A percentile compares a stretch with the other conserved stretches of the same genome.
Evolutionary conservation across 495 filamentous ascomycete species (phyloP).

Genomic region (Hyphodiscus hymeniophilus): DNA sequence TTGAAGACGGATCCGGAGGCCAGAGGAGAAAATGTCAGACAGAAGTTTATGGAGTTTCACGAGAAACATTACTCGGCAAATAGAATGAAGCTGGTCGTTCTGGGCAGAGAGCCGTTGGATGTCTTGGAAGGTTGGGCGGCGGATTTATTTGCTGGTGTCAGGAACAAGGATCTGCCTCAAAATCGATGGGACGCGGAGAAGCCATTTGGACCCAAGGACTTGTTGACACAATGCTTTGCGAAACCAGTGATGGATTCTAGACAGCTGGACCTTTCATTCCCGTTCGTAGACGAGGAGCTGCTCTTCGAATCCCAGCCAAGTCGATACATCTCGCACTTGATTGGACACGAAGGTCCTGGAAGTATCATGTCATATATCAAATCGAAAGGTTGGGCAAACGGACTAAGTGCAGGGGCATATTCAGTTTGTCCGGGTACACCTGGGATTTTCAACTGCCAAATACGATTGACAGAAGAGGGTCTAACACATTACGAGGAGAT

Average conservation of each 20-base stretch:
- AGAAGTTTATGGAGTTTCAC: constrained; percentile 93
- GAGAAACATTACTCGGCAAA: constrained; percentile 67
- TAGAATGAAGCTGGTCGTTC: constrained; percentile 86
- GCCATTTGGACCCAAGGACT: constrained; percentile 56
- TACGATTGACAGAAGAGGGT: constrained; percentile 77
- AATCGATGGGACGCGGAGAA: constrained; percentile 73
- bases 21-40: constrained; percentile 76
- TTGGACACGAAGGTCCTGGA: constrained; percentile 94
- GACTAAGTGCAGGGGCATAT: constrained; percentile 66
- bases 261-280: constrained; percentile 78
- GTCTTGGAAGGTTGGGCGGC: constrained; percentile 80
- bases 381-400: constrained; percentile 91
- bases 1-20: constrained; percentile 77
- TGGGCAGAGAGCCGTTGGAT: constrained; percentile 85
- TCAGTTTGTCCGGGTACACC: constrained; percentile 75
- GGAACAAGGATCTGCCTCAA: constrained; percentile 76
- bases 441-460: constrained; percentile 65
- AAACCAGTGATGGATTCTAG: constrained; percentile 95
- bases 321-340: constrained; percentile 85
- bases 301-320: constrained; percentile 78
- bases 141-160: constrained; percentile 75
- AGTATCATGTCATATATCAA: constrained; percentile 95
- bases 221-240: constrained; percentile 78
- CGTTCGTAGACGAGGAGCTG: constrained; percentile 81
- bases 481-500: constrained; percentile 79